Conservation (phyloP, 225 moss, liverwort and hornwort genomes). For the Bryum argenteum region DNA sequence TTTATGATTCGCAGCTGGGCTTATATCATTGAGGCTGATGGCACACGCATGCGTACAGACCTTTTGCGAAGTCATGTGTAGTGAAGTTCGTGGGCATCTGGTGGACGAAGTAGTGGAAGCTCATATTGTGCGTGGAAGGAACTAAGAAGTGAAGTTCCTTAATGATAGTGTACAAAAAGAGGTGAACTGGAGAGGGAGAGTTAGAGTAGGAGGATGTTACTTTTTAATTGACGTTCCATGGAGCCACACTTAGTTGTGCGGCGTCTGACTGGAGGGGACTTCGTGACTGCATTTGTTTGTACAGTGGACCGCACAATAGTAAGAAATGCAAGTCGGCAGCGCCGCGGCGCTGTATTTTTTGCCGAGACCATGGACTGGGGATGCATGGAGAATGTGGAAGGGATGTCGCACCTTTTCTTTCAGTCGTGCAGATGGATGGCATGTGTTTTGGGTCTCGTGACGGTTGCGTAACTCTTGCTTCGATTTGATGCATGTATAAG, state of each 20-base stretch:
- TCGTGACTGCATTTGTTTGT: constrained; percentile 17
- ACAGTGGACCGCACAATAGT: constrained; percentile 12
- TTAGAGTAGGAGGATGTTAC: constrained; percentile 3
- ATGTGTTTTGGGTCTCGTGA: too few species aligned
- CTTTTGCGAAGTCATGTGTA: not conserved
- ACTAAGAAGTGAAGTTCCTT: not conserved
- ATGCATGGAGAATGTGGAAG: not conserved
- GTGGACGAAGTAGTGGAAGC: not conserved
- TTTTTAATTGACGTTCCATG: constrained; percentile 21
- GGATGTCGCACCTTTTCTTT: too few species aligned
- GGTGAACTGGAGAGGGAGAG: not conserved
- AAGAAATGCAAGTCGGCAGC: constrained; percentile 4
- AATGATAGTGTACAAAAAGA: constrained; percentile 33
- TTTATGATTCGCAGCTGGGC: not conserved
- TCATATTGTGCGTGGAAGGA: not conserved
- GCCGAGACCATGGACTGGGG: not conserved
- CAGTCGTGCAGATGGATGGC: too few species aligned
- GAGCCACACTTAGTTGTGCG: constrained; percentile 20
- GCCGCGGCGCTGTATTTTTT: constrained; percentile 13
- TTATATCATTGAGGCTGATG: not conserved
- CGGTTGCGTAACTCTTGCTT: too few species aligned
- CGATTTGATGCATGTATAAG: too few species aligned
- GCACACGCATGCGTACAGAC: not conserved
- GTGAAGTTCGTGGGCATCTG: not conserved
- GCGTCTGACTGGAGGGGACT: constrained; percentile 5